These are phyloP conservation scores for Aotearoamyces nothofagi DNA, from an alignment of 2,329 filamentous ascomycete species.

Conservation along the genomic window DNA sequence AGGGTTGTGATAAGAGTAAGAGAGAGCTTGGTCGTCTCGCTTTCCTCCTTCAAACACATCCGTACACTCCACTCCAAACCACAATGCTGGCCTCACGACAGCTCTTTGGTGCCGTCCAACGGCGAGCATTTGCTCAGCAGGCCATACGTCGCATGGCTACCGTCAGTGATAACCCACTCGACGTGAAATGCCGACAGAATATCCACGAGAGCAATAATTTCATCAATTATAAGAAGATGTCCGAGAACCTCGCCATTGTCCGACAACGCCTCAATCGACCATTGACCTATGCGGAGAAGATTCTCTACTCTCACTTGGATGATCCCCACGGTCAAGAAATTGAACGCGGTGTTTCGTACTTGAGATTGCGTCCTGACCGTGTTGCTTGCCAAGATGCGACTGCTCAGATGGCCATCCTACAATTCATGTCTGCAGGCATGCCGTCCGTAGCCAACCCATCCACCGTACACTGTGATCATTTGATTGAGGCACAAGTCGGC, in stretches of 20 bases:
- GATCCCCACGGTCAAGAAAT: constrained; percentile 94
- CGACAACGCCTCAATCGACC: constrained; percentile 81
- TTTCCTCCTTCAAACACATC: too few species aligned
- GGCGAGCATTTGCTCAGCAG: constrained; percentile 43
- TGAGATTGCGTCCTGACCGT: constrained; percentile 92
- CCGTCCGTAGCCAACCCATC: constrained; percentile 84
- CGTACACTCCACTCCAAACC: constrained; percentile 13
- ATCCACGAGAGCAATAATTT: constrained; percentile 92
- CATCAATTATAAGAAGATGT: constrained; percentile 99
- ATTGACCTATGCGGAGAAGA: constrained; percentile 93
- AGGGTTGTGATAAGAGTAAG: constrained; percentile 94
- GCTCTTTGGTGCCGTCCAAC: constrained; percentile 50
- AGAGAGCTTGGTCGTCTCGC: too few species aligned
- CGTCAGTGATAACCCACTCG: constrained; percentile 70
- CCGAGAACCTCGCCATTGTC: constrained; percentile 88
- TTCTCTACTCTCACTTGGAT: constrained; percentile 96
- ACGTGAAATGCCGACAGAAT: constrained; percentile 85
- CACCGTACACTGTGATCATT: constrained; percentile 96
- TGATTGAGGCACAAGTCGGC: constrained; percentile 95
- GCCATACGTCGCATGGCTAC: constrained; percentile 66
- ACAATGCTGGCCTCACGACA: constrained; percentile 60
- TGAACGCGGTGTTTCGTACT: constrained; percentile 86
- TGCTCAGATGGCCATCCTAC: constrained; percentile 97
- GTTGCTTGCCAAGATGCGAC: constrained; percentile 99
- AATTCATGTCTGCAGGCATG: constrained; percentile 99